These are phyloP conservation scores for Wallemia hederae DNA, from an alignment of 1,284 basidiomycete species.

Conservation along the genomic window DNA sequence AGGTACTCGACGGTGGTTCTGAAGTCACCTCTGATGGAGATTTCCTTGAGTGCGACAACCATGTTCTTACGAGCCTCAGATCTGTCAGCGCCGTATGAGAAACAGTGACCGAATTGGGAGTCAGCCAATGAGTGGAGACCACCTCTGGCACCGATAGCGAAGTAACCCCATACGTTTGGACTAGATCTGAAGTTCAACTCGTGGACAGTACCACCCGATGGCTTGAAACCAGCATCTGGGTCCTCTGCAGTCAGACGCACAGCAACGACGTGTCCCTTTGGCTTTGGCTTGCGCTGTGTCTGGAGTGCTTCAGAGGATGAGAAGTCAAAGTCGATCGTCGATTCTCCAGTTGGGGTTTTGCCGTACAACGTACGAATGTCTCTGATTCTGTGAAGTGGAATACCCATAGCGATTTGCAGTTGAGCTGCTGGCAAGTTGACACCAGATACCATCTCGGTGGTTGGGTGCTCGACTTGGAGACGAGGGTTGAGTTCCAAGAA, in stretches of 20 bases:
- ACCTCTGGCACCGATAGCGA: slow-evolving; percentile 82
- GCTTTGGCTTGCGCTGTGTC: slow-evolving; percentile 76
- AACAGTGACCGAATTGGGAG: slow-evolving; percentile 80
- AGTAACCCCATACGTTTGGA: slow-evolving; percentile 99
- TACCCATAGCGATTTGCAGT: slow-evolving; percentile 93
- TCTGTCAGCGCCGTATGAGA: slow-evolving; percentile 92
- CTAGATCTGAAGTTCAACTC: slow-evolving; percentile 98
- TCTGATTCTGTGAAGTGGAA: slow-evolving; percentile 78
- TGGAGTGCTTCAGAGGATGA: slow-evolving; percentile 54
- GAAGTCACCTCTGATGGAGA: slow-evolving; percentile 97
- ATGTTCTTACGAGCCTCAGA: slow-evolving; percentile 92
- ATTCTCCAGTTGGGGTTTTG: slow-evolving; percentile 53
- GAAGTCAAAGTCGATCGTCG: slow-evolving; percentile 93
- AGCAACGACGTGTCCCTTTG: slow-evolving; percentile 95
- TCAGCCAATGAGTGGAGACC: slow-evolving; percentile 44
- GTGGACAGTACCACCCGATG: slow-evolving; percentile 80
- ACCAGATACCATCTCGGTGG: slow-evolving; percentile 96
- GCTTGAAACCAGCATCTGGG: slow-evolving; percentile 99
- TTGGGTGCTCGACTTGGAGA: slow-evolving; percentile 97
- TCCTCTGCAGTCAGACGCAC: slow-evolving; percentile 99
- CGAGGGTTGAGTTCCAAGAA: slow-evolving; percentile 98
- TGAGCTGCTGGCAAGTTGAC: slow-evolving; percentile 96
- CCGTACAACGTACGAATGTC: slow-evolving; percentile 94
- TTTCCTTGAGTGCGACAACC: slow-evolving; percentile 94
- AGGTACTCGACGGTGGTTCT: slow-evolving; percentile 95